Conservation (phyloP, 73 alveolate species). For the Effrenium voratum region DNA sequence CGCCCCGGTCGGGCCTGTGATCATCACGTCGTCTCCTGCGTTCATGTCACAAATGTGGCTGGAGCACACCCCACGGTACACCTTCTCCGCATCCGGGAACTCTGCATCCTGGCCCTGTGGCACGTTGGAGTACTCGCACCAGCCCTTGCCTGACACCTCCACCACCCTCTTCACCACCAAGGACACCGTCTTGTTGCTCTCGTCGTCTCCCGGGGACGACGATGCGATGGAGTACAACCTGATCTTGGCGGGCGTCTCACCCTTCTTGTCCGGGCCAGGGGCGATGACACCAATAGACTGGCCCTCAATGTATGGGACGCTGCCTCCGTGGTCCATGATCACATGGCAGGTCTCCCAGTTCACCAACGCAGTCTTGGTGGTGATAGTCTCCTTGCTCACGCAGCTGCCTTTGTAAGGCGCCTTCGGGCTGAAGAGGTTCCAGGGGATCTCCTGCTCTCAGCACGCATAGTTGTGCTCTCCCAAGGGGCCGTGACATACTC, state of each 20-base stretch:
- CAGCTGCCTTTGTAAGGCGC: constrained; percentile 79
- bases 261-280: constrained; percentile 94
- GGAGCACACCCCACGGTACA: constrained; percentile 88
- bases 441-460: constrained; percentile 85
- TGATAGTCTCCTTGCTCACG: constrained; percentile 80
- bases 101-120: constrained; percentile 63
- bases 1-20: constrained; percentile 91
- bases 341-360: constrained; percentile 92
- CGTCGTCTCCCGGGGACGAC: constrained; percentile 82
- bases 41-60: constrained; percentile 84
- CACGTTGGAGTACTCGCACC: constrained; percentile 93
- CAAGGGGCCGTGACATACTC: too few relatives aligned
- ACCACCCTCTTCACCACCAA: constrained; percentile 87
- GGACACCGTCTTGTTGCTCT: constrained; percentile 76
- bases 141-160: constrained; percentile 74
- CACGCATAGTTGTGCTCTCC: too few relatives aligned
- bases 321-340: constrained; percentile 88
- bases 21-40: constrained; percentile 74
- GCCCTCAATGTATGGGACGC: constrained; percentile 91
- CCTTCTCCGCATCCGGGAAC: constrained; percentile 74
- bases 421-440: constrained; percentile 93
- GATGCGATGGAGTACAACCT: constrained; percentile 93
- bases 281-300: constrained; percentile 90
- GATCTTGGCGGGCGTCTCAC: constrained; percentile 80
- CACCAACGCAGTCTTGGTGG: constrained; percentile 73